These are phyloP conservation scores for Leucosporidium yakuticum DNA, from an alignment of 768 basidiomycete genomes.

Conservation along the genomic window DNA sequence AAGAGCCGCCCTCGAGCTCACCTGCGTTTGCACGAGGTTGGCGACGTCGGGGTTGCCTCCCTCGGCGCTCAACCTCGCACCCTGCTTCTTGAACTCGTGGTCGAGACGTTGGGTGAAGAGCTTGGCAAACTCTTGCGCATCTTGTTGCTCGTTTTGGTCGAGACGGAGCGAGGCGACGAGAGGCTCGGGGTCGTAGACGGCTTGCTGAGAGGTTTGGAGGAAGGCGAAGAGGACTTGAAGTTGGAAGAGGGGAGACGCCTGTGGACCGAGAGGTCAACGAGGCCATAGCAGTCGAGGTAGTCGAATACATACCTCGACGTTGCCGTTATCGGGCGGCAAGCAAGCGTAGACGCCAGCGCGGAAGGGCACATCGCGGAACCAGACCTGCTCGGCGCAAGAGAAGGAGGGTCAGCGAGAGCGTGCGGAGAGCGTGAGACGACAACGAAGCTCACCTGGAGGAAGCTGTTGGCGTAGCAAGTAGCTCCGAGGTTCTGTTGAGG, in stretches of 20 bases:
- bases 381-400: slow-evolving; percentile 54
- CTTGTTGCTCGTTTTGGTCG: slow-evolving; percentile 81
- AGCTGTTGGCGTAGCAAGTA: slow-evolving; percentile 95
- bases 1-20: slow-evolving; percentile 38
- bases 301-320: slow-evolving; percentile 47
- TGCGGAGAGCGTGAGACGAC: background rate
- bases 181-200: slow-evolving; percentile 72
- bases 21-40: slow-evolving; percentile 69
- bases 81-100: slow-evolving; percentile 77
- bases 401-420: too few relatives aligned
- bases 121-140: slow-evolving; percentile 98
- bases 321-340: slow-evolving; percentile 53
- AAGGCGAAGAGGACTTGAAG: slow-evolving; percentile 61
- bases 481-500: slow-evolving; percentile 79
- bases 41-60: slow-evolving; percentile 49
- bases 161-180: slow-evolving; percentile 79
- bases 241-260: slow-evolving; percentile 44
- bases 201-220: slow-evolving; percentile 64
- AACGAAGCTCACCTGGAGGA: slow-evolving; percentile 60
- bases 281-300: background rate
- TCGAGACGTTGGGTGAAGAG: slow-evolving; percentile 87
- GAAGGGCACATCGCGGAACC: slow-evolving; percentile 82
- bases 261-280: slow-evolving; percentile 1
- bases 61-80: background rate
- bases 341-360: slow-evolving; percentile 76